Evolutionary conservation across 768 basidiomycete genomes (phyloP), one percentile per base, ranked within the genome.

Genomic region (Auricularia sp.): DNA sequence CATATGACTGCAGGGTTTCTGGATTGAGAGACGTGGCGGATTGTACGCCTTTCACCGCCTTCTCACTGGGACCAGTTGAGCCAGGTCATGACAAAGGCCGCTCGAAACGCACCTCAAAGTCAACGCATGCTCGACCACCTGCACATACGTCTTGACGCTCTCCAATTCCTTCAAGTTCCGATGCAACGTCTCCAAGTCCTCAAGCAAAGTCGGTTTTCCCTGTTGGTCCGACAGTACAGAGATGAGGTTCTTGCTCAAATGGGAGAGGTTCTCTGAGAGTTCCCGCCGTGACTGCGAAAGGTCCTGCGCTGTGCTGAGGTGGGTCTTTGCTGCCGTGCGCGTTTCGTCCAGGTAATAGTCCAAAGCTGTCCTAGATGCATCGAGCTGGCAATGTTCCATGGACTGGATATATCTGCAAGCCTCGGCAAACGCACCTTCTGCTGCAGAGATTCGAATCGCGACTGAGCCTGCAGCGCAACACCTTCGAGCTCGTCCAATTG

Each of bases 161-260:
- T 90, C 81, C 43, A 97, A 79, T 70, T 93, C 87, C 71, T 85
- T 87, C 69, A 96, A 70, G 69, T 83, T 85, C 58, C 85, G 79
- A 70, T 95, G 91, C 67, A 95, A 74, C 0, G 80, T 82, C 71
- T 96, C 91, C 65, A 98, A 78, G 56, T 91, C 88, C 73, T 93
- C 89, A 8, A 96, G 77, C 3, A 98, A 75, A 0, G 87, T 91
- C 3, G 86, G 78, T 51, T 74, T 68, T 21, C 72, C 75, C 8
- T 80, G 78, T 54, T 77, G 79, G 12, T 79, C 80, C 11, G 78
- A 76, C 35, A 83, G 68, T 2, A 82, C 77, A 1, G 87, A 87
- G 60, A 84, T 78, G 51, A 96, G 78, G 61, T 87, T 84, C 62
- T 79, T 75, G 3, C 84, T 83, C 34, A 96, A 76, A 65, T 82